Conservation (phyloP, 1,284 basidiomycete genomes). For the Fistulinella cinereoalba region DNA sequence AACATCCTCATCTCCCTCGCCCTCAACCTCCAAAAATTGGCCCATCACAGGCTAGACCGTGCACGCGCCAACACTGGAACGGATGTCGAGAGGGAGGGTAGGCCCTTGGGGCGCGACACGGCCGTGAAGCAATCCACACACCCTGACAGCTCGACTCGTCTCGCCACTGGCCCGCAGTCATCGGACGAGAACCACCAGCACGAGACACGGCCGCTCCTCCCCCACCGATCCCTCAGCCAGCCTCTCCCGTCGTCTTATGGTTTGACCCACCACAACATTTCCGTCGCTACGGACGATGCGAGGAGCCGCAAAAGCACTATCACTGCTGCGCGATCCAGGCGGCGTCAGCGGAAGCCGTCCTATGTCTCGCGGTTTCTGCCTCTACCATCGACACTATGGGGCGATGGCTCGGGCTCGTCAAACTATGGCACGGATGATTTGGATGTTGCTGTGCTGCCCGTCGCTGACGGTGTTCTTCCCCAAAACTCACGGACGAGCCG, state of each 20-base stretch:
- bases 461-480: conserved; percentile 27
- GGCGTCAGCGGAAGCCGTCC: conserved; percentile 21
- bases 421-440: conserved; percentile 2
- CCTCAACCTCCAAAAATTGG: conserved; percentile 89
- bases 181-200: conserved; percentile 10
- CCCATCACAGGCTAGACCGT: conserved; percentile 71
- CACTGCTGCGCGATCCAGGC: conserved; percentile 15
- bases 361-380: conserved; percentile 26
- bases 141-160: conserved; percentile 2
- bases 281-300: conserved; percentile 20
- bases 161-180: conserved; percentile 8
- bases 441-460: conserved; percentile 30
- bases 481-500: conserved; percentile 7
- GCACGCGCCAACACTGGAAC: conserved; percentile 22
- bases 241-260: conserved; percentile 22
- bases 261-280: conserved; percentile 1
- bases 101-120: conserved; percentile 6
- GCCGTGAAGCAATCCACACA: conserved; percentile 2
- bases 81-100: conserved; percentile 13
- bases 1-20: conserved; percentile 90
- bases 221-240: conserved; percentile 22
- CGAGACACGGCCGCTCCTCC: conserved; percentile 32
- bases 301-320: conserved; percentile 31
- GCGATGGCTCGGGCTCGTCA: conserved; percentile 4
- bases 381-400: conserved; percentile 8